Base-by-base conservation (phyloP, 2,329 filamentous ascomycete genomes). In the Colletotrichum zoysiae region DNA sequence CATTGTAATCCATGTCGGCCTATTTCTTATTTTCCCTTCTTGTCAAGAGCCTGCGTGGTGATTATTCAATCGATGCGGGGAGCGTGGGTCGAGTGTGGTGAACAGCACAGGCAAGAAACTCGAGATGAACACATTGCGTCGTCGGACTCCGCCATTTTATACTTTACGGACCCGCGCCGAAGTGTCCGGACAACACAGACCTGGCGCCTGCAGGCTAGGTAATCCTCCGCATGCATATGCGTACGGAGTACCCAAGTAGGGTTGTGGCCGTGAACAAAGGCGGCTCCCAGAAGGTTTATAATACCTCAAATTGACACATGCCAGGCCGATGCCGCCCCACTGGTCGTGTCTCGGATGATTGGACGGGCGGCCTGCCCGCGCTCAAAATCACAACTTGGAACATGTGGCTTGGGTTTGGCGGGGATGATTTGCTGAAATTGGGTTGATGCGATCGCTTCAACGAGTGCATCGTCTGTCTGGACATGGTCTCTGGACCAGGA, bases 61-160 rank as follows among this genome's bases (percentile, higher is more conserved):
- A 16, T 23, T 8, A n/a, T n/a, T 58, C 44, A 46, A n/a, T 48
- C 8, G n/a, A 16, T 18, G 5, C 1, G 35, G 38, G n/a, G 60
- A 40, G 7, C 12, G 44, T 20, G 18, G 8, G 40, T 18, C 1
- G 4, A 20, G 33, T 50, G 38, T 11, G 33, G 12, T 30, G 6
- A 16, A 23, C 7, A 18, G 18, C 9, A 33, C 42, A 30, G 4
- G 30, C 30, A 30, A 30, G 35, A n/a, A 35, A 12, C 38, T 40
- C 12, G 2, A 40, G 11, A 40, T 4, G 38, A 16, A 12, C 11
- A 9, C 8, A 5, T 40, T 44, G 16, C 18, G 20, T 46, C 1
- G 44, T n/a, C 60, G 60, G 60, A 63, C 60, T 63, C 50, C 60
- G 46, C 60, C 46, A 63, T n/a, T 63, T 42, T 63, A 63, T 63